Percentiles rank a stretch among this genome's conserved stretches.
These are phyloP conservation scores for Ogataea sp. DNA, from an alignment of 805 yeast genomes.

Conservation along the genomic window DNA sequence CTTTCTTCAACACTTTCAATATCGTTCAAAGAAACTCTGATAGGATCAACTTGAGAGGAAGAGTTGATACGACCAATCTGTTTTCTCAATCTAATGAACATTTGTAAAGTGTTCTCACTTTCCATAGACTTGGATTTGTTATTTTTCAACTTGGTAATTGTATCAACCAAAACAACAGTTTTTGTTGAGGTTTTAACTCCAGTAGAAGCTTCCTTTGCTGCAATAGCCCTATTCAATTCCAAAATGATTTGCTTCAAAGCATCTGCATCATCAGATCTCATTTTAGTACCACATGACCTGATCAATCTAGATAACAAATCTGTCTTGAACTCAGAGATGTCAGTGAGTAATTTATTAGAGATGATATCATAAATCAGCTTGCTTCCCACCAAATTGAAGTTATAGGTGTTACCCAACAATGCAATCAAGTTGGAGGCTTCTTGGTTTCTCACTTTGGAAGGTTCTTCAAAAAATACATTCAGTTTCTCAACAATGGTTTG, in stretches of 20 bases:
- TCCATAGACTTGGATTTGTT: slow-evolving; percentile 56
- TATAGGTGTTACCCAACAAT: slow-evolving; percentile 66
- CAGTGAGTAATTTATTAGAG: slow-evolving; percentile 26
- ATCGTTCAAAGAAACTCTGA: slow-evolving; percentile 79
- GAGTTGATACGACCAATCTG: slow-evolving; percentile 45
- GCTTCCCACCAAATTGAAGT: slow-evolving; percentile 70
- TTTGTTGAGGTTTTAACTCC: slow-evolving; percentile 43
- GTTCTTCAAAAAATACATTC: slow-evolving; percentile 31
- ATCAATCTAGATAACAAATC: slow-evolving; percentile 70
- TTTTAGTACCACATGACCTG: slow-evolving; percentile 70
- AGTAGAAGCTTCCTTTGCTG: slow-evolving; percentile 24
- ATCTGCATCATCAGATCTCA: slow-evolving; percentile 84
- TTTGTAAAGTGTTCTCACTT: slow-evolving; percentile 44
- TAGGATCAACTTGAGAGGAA: slow-evolving; percentile 54
- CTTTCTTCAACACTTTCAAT: slow-evolving; percentile 65
- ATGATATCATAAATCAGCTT: slow-evolving; percentile 73
- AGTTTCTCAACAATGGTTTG: slow-evolving; percentile 74
- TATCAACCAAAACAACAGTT: slow-evolving; percentile 76
- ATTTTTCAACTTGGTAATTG: slow-evolving; percentile 77
- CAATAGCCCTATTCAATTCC: slow-evolving; percentile 41
- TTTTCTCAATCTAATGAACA: slow-evolving; percentile 55
- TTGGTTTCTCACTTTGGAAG: slow-evolving; percentile 21
- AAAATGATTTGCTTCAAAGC: slow-evolving; percentile 74
- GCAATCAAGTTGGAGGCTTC: slow-evolving; percentile 51
- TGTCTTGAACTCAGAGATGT: slow-evolving; percentile 59